Evolutionary conservation across 805 yeast genomes (phyloP).

Genomic region (Candida germanica): DNA sequence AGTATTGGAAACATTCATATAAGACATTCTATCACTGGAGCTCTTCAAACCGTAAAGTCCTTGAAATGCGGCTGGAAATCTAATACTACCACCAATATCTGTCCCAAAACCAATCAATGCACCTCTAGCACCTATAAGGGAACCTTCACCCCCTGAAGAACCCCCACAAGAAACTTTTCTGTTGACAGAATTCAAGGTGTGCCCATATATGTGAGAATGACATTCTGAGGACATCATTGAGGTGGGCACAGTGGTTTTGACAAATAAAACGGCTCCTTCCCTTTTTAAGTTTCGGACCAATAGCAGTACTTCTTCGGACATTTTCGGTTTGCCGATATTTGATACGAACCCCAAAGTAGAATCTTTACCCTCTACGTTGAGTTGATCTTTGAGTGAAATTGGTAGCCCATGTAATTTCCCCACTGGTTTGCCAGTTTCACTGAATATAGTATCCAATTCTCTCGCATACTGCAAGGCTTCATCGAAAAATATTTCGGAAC

Average conservation of each 20-base stretch:
- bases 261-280: slow-evolving; percentile 57
- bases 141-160: slow-evolving; percentile 54
- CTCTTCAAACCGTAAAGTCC: slow-evolving; percentile 27
- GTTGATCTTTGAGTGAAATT: slow-evolving; percentile 40
- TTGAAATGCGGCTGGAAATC: slow-evolving; percentile 46
- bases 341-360: slow-evolving; percentile 50
- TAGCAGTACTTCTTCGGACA: slow-evolving; percentile 26
- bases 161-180: slow-evolving; percentile 46
- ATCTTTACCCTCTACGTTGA: slow-evolving; percentile 46
- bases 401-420: slow-evolving; percentile 27
- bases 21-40: slow-evolving; percentile 23
- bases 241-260: slow-evolving; percentile 53
- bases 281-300: slow-evolving; percentile 40
- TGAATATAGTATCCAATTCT: slow-evolving; percentile 22
- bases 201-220: slow-evolving; percentile 43
- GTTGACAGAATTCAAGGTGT: slow-evolving; percentile 46
- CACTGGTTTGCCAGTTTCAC: slow-evolving; percentile 18
- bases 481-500: slow-evolving; percentile 32
- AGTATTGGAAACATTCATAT: slow-evolving; percentile 1
- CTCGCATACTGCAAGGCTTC: slow-evolving; percentile 23
- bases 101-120: slow-evolving; percentile 54
- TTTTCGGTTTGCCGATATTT: slow-evolving; percentile 36
- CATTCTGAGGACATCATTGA: slow-evolving; percentile 52
- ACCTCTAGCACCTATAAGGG: slow-evolving; percentile 43
- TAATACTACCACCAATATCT: slow-evolving; percentile 52